These are phyloP conservation scores for Cyberlindnera suaveolens DNA, from an alignment of 805 yeast genomes.

Conservation along the genomic window DNA sequence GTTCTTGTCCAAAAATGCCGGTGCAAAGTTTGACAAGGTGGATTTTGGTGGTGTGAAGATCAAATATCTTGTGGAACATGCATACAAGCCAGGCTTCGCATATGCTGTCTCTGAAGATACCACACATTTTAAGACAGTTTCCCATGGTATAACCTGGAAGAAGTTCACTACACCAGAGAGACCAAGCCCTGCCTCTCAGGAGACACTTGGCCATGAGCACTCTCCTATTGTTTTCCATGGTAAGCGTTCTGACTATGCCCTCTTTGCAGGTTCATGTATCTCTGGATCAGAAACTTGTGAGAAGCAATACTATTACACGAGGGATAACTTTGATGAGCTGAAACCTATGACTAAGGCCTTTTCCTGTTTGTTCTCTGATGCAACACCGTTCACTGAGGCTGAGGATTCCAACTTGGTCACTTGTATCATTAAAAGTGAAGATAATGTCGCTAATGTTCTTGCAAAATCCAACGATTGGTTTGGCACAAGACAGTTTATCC, in stretches of 20 bases:
- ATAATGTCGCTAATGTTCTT: constrained; percentile 28
- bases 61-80: constrained; percentile 31
- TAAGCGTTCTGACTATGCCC: constrained; percentile 28
- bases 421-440: constrained; percentile 38
- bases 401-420: constrained; percentile 30
- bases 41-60: constrained; percentile 31
- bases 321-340: constrained; percentile 36
- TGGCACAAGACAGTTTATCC: constrained; percentile 25
- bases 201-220: constrained; percentile 16
- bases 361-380: constrained; percentile 28
- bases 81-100: constrained; percentile 31
- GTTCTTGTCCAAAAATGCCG: constrained; percentile 42
- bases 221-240: constrained; percentile 34
- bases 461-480: constrained; percentile 41
- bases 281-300: constrained; percentile 27
- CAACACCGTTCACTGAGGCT: constrained; percentile 19
- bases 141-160: constrained; percentile 38
- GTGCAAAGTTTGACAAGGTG: constrained; percentile 35
- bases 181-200: constrained; percentile 22
- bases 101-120: constrained; percentile 29
- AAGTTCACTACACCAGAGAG: constrained; percentile 27
- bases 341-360: constrained; percentile 23
- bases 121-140: constrained; percentile 33
- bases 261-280: constrained; percentile 35
- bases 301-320: constrained; percentile 35